Conservation (phyloP, 2,329 filamentous ascomycete species). For the Elsinoe arachidis region DNA sequence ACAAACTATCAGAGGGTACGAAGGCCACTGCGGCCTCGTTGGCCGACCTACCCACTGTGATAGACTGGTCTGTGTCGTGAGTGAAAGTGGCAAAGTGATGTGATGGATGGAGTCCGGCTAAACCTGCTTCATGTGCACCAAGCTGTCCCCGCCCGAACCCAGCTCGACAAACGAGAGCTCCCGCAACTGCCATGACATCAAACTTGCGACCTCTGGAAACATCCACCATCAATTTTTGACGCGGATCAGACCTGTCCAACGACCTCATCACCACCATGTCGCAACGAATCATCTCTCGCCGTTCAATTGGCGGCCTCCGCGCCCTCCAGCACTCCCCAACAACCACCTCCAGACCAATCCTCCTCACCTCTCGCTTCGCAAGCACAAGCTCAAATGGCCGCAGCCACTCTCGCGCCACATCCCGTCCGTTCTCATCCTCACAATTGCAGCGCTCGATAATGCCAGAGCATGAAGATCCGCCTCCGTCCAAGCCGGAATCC, state of each 20-base stretch:
- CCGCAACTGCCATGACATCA: neutral
- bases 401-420: slow-evolving; percentile 14
- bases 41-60: too few relatives aligned
- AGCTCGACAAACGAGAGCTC: neutral
- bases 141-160: neutral
- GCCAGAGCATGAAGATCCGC: slow-evolving; percentile 34
- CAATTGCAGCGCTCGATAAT: slow-evolving; percentile 29
- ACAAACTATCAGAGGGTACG: too few relatives aligned
- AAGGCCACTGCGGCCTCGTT: too few relatives aligned
- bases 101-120: neutral
- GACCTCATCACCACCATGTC: neutral
- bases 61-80: too few relatives aligned
- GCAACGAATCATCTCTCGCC: slow-evolving; percentile 15
- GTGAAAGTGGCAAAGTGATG: too few relatives aligned
- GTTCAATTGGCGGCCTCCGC: slow-evolving; percentile 2
- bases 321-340: slow-evolving; percentile 13
- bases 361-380: slow-evolving; percentile 13
- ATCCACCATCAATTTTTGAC: neutral
- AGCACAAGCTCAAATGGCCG: slow-evolving; percentile 5
- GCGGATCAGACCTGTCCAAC: neutral
- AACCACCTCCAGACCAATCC: slow-evolving; percentile 12
- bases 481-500: slow-evolving; percentile 31
- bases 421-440: slow-evolving; percentile 17
- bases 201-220: neutral
- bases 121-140: neutral